A percentile compares a stretch with the other conserved stretches of the same genome.
These are phyloP conservation scores for Alternaria novae-zelandiae DNA, from an alignment of 2,329 filamentous ascomycete species.

Conservation along the genomic window DNA sequence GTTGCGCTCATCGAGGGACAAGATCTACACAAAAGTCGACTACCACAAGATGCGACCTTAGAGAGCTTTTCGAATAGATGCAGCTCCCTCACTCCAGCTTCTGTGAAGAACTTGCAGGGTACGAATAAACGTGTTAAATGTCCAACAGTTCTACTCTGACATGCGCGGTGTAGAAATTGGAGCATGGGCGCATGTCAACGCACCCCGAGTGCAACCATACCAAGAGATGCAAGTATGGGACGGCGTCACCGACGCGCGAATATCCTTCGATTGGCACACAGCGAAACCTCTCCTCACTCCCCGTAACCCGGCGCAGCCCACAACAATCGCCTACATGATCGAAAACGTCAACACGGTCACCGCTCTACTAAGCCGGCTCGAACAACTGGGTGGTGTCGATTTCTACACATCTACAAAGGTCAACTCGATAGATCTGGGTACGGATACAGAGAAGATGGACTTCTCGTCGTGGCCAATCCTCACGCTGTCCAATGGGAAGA, in stretches of 20 bases:
- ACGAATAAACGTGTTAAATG: neutral
- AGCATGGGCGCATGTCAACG: constrained; percentile 79
- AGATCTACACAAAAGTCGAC: constrained; percentile 72
- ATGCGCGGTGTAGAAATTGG: constrained; percentile 66
- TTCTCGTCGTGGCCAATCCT: constrained; percentile 88
- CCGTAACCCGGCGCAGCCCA: constrained; percentile 52
- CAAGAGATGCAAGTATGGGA: constrained; percentile 99
- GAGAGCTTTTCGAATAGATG: constrained; percentile 89
- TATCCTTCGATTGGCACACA: constrained; percentile 81
- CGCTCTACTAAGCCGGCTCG: constrained; percentile 74
- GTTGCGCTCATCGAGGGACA: constrained; percentile 91
- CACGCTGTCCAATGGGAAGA: constrained; percentile 69
- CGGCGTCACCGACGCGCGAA: constrained; percentile 82
- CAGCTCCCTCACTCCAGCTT: constrained; percentile 90
- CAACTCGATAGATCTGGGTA: constrained; percentile 77
- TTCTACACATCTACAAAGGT: constrained; percentile 81
- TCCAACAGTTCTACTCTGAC: constrained; percentile 13
- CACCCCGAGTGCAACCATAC: constrained; percentile 80
- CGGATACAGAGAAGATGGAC: constrained; percentile 70
- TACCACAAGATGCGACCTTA: constrained; percentile 68
- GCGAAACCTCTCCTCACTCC: constrained; percentile 46
- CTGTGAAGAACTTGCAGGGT: constrained; percentile 77
- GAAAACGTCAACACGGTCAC: constrained; percentile 91
- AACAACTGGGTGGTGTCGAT: constrained; percentile 70
- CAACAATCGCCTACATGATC: constrained; percentile 91